Evolutionary conservation across 2,329 filamentous ascomycete species (phyloP), one percentile per base, ranked within the genome.

Genomic region (Nothophaeocryptopus gaeumannii): DNA sequence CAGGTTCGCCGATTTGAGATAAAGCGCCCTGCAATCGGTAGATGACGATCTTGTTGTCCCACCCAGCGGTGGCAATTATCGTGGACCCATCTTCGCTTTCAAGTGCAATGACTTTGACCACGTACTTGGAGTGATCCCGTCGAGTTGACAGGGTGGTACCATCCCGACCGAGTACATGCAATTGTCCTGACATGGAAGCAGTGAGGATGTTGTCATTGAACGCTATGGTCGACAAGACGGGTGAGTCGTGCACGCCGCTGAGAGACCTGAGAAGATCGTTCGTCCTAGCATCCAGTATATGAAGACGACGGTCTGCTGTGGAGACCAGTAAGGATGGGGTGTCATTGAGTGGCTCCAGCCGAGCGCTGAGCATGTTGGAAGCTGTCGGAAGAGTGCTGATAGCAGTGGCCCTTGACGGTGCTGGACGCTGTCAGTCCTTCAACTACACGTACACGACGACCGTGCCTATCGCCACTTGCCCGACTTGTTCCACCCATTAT

Each of bases 71-170:
- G 5, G 79, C 80, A 46, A 82, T 56, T 65, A 73, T 73, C 8
- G 53, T 31, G 61, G 55, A 48, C 8, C 56, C 53, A 12, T 59
- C 26, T 2, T 10, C 59, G 10, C 61, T 59, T 3, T 67, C 58
- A n/a, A 70, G 64, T 2, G 65, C 65, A 20, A 72, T 67, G 2
- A 81, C 67, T 54, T 79, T 78, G 46, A 84, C 78, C 7, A 77
- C 71, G 63, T 82, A 84, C 59, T 83, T 84, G 15, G 67, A 62
- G 58, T 84, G 81, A 54, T 84, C 80, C 48, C 73, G 76, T 39
- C 80, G 71, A 50, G 70, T 70, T 26, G 76, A 74, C 12, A 80
- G 50, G 1, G 75, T 58, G 16, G 66, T 59, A 12, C 71, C 68
- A 20, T 58, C 55, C 11, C 69, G 65, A 51, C 75, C 65, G 53